Evolutionary conservation across 2,329 filamentous ascomycete species (phyloP), one percentile per base, ranked within the genome.

Genomic region (Aspergillus spinulosporus): DNA sequence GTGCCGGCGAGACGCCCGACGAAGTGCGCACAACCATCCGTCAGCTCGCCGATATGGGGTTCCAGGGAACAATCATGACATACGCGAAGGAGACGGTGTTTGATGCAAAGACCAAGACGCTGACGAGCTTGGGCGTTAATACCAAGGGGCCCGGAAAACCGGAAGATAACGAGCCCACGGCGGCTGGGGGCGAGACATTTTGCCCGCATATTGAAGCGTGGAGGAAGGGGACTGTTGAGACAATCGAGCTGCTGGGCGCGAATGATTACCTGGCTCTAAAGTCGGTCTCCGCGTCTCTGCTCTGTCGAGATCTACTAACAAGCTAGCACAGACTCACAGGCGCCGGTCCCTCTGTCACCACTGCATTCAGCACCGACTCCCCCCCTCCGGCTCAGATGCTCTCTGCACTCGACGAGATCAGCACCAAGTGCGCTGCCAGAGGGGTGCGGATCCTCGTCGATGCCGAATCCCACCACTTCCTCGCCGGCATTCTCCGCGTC

Each of bases 51-150:
- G 73, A 80, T 26, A 85, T 93, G 51, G 92, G 92, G 0, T 95
- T 92, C 69, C 84, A 82, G 14, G 92, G 92, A 11, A 88, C 95
- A 8, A 91, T 96, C 52, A 80, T 96, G 52, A 87, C 89, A 51
- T 96, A 95, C 64, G 91, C 90, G 4, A 84, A 84, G 60, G 92
- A 96, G 72, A 89, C 94, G 0, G 87, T 92, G 6, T 79, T 90
- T 29, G 70, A 74, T 47, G 62, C 69, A 29, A 6, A 81, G 0
- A 65, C 70, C 1, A 89, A 96, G 73, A 87, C 94, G 2, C 78
- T 79, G 49, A 72, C 45, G 29, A 36, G 56, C 8, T 15, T 48
- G 21, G 42, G 50, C 3, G 14, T 44, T 32, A 31, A 21, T 21
- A 21, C 21, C 21, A 21, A 21, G 21, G 21, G 21, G 21, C 42